Conservation (phyloP, 768 basidiomycete genomes). For the Naganishia antarctica region DNA sequence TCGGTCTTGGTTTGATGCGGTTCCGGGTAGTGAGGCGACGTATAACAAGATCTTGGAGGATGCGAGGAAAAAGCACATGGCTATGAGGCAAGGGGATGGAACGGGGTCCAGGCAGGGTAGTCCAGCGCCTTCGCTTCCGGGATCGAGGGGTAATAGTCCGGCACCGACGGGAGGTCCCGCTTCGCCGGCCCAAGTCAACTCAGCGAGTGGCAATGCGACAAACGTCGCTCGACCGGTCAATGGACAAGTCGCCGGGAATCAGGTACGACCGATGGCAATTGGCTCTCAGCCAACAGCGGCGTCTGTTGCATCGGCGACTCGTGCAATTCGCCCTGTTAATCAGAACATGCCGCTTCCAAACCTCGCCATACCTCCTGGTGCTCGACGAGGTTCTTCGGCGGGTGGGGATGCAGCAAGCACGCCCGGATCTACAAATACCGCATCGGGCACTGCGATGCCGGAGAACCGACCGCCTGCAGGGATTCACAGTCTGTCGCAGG, state of each 20-base stretch:
- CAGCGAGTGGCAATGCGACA: no score
- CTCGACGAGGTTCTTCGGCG: constrained; percentile 6
- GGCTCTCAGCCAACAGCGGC: not conserved
- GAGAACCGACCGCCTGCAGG: constrained; percentile 17
- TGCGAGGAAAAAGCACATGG: constrained; percentile 19
- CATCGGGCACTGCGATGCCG: not conserved
- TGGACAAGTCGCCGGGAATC: not conserved
- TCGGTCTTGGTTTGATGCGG: constrained; percentile 11
- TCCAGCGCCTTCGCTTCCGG: not conserved
- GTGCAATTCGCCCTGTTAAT: constrained; percentile 8
- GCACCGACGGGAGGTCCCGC: constrained; percentile 15
- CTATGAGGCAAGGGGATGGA: constrained; percentile 15
- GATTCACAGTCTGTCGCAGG: constrained; percentile 14
- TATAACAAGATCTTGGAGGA: constrained; percentile 19
- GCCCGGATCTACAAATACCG: not conserved
- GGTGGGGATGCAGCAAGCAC: not conserved
- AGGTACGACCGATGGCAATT: not conserved
- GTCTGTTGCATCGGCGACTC: not conserved
- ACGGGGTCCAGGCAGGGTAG: constrained; percentile 11
- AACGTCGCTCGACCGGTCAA: not conserved
- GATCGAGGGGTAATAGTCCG: constrained; percentile 13
- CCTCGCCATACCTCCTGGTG: constrained; percentile 6
- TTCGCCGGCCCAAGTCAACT: no score
- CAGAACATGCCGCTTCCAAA: constrained; percentile 15
- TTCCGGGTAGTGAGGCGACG: constrained; percentile 15